phyloP scores from a whole-genome alignment of 306 rosid genomes.

The Quercus wislizeni region DNA sequence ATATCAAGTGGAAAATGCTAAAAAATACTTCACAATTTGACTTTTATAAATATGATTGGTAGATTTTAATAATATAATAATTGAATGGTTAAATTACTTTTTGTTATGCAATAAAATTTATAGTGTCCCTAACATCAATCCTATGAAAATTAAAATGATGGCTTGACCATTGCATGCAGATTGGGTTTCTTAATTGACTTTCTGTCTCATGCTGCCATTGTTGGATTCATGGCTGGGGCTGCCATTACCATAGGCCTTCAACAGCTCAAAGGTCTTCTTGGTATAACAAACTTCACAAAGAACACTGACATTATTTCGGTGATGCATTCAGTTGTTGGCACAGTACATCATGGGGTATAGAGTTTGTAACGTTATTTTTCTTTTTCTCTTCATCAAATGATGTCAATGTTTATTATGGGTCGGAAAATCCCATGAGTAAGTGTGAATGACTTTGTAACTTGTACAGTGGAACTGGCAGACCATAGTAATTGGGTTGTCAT shows the following conservation, averaged over 20 bases:
- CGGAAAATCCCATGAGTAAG: background rate
- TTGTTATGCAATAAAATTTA: too few species aligned
- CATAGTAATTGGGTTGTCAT: slow-evolving; percentile 58
- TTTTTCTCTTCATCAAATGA: background rate
- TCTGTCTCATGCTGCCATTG: slow-evolving; percentile 86
- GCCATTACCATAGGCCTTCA: slow-evolving; percentile 82
- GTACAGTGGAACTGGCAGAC: slow-evolving; percentile 95
- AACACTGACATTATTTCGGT: slow-evolving; percentile 79
- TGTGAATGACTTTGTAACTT: background rate
- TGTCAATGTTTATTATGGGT: too few species aligned
- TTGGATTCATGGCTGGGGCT: slow-evolving; percentile 97
- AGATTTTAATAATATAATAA: too few species aligned
- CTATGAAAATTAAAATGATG: background rate
- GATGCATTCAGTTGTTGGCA: slow-evolving; percentile 48
- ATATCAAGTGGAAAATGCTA: too few species aligned
- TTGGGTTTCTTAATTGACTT: slow-evolving; percentile 87
- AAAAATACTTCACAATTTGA: too few species aligned
- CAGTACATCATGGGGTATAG: slow-evolving; percentile 70
- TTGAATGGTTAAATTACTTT: too few species aligned
- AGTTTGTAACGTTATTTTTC: background rate
- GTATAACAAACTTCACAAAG: slow-evolving; percentile 57
- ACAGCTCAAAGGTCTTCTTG: slow-evolving; percentile 84
- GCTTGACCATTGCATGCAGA: slow-evolving; percentile 30
- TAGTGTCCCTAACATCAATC: too few species aligned
- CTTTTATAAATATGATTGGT: too few species aligned